Evolutionary conservation across 1,139 yeast species (phyloP).

Genomic region (Blastobotrys elegans): DNA sequence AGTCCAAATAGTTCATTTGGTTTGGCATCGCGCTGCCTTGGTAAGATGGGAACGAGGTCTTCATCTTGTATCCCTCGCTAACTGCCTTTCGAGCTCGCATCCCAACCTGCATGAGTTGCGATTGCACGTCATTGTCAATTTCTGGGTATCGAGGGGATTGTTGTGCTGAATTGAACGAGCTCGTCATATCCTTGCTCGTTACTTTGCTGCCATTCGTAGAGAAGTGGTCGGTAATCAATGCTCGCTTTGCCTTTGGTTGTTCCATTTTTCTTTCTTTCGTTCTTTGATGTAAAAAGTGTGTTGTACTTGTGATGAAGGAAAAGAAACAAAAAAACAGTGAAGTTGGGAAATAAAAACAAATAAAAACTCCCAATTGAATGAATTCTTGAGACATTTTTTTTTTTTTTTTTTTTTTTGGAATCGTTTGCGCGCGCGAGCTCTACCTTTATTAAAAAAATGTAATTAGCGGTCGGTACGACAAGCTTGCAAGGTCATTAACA

Average conservation of each 20-base stretch:
- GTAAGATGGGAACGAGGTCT: slow-evolving; percentile 25
- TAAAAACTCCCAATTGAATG: not conserved
- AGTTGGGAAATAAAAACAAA: not conserved
- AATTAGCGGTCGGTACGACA: too few relatives aligned
- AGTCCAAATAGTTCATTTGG: slow-evolving; percentile 4
- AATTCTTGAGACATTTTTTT: not conserved
- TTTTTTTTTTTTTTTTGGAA: too few relatives aligned
- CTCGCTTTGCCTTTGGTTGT: slow-evolving; percentile 11
- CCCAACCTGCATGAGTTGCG: slow-evolving; percentile 27
- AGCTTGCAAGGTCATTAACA: too few relatives aligned
- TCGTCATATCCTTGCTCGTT: not conserved
- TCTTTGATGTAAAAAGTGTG: not conserved
- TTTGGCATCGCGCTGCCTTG: slow-evolving; percentile 21
- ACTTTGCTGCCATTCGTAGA: not conserved
- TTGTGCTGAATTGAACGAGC: not conserved
- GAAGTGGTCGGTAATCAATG: slow-evolving; percentile 13
- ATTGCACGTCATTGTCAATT: slow-evolving; percentile 27
- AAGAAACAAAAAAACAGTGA: not conserved
- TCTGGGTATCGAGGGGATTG: slow-evolving; percentile 17
- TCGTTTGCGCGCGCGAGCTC: too few relatives aligned
- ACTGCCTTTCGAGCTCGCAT: slow-evolving; percentile 31
- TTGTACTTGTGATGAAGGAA: not conserved
- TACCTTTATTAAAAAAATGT: too few relatives aligned
- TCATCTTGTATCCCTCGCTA: slow-evolving; percentile 30
- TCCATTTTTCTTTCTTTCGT: not conserved